These are phyloP conservation scores for Carex kokanica DNA, from an alignment of 176 grass and related monocot genomes.

Conservation along the genomic window DNA sequence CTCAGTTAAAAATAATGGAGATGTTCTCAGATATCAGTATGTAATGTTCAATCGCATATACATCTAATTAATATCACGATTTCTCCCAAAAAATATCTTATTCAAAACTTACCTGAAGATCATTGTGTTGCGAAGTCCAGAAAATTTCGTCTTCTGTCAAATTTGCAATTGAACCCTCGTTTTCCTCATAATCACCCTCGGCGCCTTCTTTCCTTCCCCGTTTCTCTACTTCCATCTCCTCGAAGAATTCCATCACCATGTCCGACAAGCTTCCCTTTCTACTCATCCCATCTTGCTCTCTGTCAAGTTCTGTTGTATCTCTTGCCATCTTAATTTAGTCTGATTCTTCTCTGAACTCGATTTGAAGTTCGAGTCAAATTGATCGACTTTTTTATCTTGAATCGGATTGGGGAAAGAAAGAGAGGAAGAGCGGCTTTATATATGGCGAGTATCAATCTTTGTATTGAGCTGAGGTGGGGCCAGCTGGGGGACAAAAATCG, in stretches of 20 bases:
- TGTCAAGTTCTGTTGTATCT: not conserved
- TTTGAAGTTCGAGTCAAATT: conserved; percentile 9
- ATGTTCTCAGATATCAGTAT: no score
- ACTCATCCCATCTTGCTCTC: conserved; percentile 1
- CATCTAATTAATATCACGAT: not conserved
- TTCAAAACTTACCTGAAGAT: conserved; percentile 30
- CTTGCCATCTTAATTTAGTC: conserved; percentile 10
- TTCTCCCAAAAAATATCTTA: not conserved
- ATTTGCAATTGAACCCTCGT: conserved; percentile 14
- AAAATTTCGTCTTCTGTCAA: conserved; percentile 12
- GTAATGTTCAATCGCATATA: no score
- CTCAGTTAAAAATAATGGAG: not conserved
- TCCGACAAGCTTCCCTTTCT: conserved; percentile 30
- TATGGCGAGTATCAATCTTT: not conserved
- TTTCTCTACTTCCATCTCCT: conserved; percentile 13
- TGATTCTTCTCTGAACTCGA: conserved; percentile 17
- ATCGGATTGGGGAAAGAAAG: not conserved
- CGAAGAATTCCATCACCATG: conserved; percentile 36
- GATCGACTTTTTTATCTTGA: not conserved
- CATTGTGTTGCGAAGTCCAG: conserved; percentile 19
- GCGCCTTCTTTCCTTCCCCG: not conserved
- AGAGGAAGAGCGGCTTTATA: not conserved
- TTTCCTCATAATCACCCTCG: conserved; percentile 16
- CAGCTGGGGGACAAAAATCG: conserved; percentile 11
- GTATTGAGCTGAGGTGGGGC: not conserved